Base-by-base conservation (phyloP, 2,329 filamentous ascomycete species). In the Clarireedia paspali region DNA sequence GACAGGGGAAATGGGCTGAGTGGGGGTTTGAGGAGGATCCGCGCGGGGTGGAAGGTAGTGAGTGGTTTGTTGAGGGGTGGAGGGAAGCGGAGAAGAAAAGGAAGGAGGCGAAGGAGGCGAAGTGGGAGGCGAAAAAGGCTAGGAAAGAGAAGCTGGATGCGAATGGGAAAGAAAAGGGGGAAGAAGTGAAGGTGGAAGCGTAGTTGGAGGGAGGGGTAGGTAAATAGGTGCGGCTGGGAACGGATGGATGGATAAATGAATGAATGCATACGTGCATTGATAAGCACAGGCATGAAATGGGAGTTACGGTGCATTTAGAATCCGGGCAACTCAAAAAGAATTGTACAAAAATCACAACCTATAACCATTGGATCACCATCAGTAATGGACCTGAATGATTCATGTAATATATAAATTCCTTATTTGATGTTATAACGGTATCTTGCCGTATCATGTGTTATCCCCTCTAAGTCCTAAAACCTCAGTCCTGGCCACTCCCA, bases 1-100 rank as follows among this genome's bases (percentile, higher is more conserved):
- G 74, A 80, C 42, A 75, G 79, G 62, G 74, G 82, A 53, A 73
- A 74, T 58, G 71, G 39, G 50, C 6, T 7, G 17, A 46, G 48
- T 56, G 53, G 53, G 53, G 53, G 0, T 52, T 49, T 36, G 56
- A 67, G 65, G 14, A 24, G 30, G 45, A 49, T 38, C 34, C 24
- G 17, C 50, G 20, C 55, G 50, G 47, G 34, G 1, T 56, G 15
- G 47, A 45, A 6, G 53, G 39, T 5, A 34, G 53, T 5, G 34
- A 58, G 44, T 50, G 50, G 34, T 48, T 44, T 42, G 36, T 26
- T 47, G 48, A 39, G 40, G 45, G 38, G 47, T 48, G 15, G 50
- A 53, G 23, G 30, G 49, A 56, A 59, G 65, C 47, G 59, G 66
- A 56, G 64, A 66, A 47, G 51, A 55, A 47, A 36, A 24, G 17